These are phyloP conservation scores for Camellia sinensis DNA, from an alignment of 148 eudicot genomes.

Conservation along the genomic window DNA sequence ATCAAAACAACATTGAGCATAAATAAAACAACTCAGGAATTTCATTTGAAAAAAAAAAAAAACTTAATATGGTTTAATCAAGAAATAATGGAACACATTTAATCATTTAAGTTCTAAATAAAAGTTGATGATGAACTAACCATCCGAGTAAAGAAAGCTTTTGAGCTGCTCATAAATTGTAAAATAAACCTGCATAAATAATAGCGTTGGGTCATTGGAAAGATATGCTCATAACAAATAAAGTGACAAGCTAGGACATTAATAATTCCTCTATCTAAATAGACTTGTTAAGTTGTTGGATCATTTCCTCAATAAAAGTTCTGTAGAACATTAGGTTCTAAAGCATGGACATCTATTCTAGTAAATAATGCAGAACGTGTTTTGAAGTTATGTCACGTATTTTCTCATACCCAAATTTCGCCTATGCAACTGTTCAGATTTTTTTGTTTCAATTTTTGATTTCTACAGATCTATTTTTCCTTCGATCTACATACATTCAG, in stretches of 20 bases:
- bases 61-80: neutral
- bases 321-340: neutral
- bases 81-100: neutral
- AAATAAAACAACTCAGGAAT: neutral
- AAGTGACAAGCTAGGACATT: no score
- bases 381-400: no score
- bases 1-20: slow-evolving; percentile 19
- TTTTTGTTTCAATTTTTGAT: no score
- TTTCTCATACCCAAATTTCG: no score
- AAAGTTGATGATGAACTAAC: slow-evolving; percentile 45
- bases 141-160: slow-evolving; percentile 62
- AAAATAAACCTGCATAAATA: slow-evolving; percentile 79
- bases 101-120: no score
- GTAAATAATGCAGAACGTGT: no score
- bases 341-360: neutral
- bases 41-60: no score
- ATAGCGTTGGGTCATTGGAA: neutral
- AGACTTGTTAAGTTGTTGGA: neutral
- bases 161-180: slow-evolving; percentile 87
- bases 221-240: neutral
- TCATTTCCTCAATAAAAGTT: neutral
- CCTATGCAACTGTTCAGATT: no score
- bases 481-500: no score
- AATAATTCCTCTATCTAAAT: no score
- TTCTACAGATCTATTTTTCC: no score